Conservation (phyloP, 129 eudicot genomes). For the Flaveria trinervia region DNA sequence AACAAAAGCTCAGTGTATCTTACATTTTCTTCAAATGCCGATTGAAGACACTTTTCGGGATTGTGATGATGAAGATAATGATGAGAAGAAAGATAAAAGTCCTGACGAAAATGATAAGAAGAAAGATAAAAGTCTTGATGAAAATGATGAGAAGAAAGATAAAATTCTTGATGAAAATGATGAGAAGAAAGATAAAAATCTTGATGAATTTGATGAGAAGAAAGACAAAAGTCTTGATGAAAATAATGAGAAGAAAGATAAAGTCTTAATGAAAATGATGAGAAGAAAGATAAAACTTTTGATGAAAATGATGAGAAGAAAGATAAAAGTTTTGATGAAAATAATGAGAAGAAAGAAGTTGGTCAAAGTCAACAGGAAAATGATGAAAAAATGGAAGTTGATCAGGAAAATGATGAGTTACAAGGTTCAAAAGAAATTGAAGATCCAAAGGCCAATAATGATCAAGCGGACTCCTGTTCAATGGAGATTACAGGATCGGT, state of each 20-base stretch:
- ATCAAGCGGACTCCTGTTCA: constrained; percentile 47
- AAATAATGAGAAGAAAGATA: too few species aligned
- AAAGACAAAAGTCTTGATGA: too few species aligned
- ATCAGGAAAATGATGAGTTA: constrained; percentile 42
- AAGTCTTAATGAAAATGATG: too few species aligned
- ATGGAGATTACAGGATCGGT: constrained; percentile 50
- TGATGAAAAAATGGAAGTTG: constrained; percentile 33
- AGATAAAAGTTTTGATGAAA: not conserved
- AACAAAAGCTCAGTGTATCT: constrained; percentile 91
- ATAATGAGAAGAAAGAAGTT: constrained; percentile 28
- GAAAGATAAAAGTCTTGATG: not conserved
- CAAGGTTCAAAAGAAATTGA: constrained; percentile 40
- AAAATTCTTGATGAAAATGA: constrained; percentile 8
- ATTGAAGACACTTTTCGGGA: constrained; percentile 82
- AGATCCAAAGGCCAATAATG: constrained; percentile 35
- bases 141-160: constrained; percentile 24
- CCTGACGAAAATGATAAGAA: not conserved
- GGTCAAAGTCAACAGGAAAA: constrained; percentile 19
- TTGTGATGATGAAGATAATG: constrained; percentile 45
- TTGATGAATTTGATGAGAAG: not conserved
- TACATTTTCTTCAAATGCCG: constrained; percentile 98
- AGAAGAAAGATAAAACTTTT: too few species aligned
- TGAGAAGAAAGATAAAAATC: constrained; percentile 18
- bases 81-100: constrained; percentile 27
- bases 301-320: too few species aligned